Evolutionary conservation across 1,139 yeast species (phyloP), one percentile per base, ranked within the genome.

Genomic region (Candida buenavistaensis): DNA sequence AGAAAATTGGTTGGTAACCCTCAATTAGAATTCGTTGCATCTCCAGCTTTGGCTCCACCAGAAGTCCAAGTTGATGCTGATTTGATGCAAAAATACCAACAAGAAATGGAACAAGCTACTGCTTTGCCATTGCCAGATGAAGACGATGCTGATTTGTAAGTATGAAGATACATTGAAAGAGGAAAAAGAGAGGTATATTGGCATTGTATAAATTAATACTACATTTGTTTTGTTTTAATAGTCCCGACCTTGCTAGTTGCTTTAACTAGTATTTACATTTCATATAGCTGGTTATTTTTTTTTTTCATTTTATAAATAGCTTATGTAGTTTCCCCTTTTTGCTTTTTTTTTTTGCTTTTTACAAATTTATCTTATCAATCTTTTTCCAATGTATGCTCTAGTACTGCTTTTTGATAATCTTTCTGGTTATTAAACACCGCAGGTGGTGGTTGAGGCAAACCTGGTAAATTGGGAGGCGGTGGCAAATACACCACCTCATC

Each of bases 41-140:
- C 98, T 45, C 98, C 98, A 55, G 98, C 98, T 51, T 82, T 94
- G 71, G 97, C 97, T 63, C 98, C 99, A 59, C 98, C 99, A 61
- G 98, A 94, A 79, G 97, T 92, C 54, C 85, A 82, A 64, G 97
- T 94, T 57, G 98, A 94, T 63, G 86, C 88, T 54, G 92, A 82
- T 55, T 81, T 92, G 75, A 88, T 94, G 97, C 83, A 80, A 75
- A 88, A 90, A 75, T 94, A 92, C 78, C 97, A 92, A 79, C 94
- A 88, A 66, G 98, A 94, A 77, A 92, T 94, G 95, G 96, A 88
- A 68, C 94, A 87, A 73, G 99, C 98, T 60, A 89, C 97, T 53
- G 96, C 97, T 53, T 78, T 92, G 80, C 98, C 99, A 68, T 85
- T 94, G 70, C 99, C 99, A 52, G 98, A 94, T 74, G 98, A 94